Percentiles rank a stretch among this genome's conserved stretches.
These are phyloP conservation scores for Leccinum pachyderme DNA, from an alignment of 1,284 basidiomycete genomes.

Conservation along the genomic window DNA sequence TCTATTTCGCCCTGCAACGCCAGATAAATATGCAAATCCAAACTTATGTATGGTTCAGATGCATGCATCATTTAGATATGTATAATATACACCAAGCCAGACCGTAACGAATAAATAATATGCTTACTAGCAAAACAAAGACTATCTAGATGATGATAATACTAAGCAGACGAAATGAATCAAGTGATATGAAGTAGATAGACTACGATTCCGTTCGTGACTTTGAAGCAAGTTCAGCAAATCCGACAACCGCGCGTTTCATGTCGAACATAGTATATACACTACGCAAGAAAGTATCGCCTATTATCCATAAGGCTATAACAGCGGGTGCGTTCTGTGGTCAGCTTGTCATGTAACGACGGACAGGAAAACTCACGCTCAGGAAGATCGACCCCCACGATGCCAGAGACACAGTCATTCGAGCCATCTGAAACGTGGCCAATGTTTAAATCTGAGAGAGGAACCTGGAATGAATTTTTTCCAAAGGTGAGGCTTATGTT, in stretches of 20 bases:
- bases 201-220: not conserved
- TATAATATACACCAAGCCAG: no score
- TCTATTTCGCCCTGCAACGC: no score
- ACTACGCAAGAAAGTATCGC: slow-evolving; percentile 16
- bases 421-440: slow-evolving; percentile 9
- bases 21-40: no score
- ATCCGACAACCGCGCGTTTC: slow-evolving; percentile 12
- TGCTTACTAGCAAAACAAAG: not conserved
- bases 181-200: not conserved
- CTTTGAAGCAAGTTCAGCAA: slow-evolving; percentile 15
- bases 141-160: not conserved
- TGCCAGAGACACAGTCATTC: slow-evolving; percentile 13
- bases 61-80: no score
- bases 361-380: slow-evolving; percentile 1
- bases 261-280: slow-evolving; percentile 21
- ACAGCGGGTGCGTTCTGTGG: not conserved
- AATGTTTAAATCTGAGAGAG: slow-evolving; percentile 11
- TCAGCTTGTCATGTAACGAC: not conserved
- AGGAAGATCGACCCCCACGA: not conserved
- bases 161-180: not conserved
- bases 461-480: slow-evolving; percentile 10
- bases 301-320: slow-evolving; percentile 16
- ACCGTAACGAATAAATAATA: not conserved
- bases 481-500: slow-evolving; percentile 8
- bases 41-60: no score